Conservation (phyloP, 805 yeast genomes). For the Wickerhamiella occidentalis region DNA sequence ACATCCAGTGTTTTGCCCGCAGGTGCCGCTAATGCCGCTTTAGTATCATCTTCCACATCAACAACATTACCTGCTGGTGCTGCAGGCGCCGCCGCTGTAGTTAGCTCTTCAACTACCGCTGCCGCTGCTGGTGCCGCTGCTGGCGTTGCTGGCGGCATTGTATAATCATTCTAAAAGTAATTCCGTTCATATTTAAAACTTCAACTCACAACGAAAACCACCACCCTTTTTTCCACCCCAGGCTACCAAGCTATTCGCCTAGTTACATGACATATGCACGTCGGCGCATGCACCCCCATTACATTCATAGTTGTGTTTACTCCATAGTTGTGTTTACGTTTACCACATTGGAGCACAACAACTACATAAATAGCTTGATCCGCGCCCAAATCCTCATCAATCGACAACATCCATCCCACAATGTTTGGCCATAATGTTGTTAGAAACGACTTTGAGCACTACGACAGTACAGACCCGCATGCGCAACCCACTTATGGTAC, state of each 20-base stretch:
- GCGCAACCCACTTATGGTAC: background rate
- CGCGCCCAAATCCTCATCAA: background rate
- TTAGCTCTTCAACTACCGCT: background rate
- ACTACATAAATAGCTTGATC: background rate
- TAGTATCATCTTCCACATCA: constrained; percentile 7
- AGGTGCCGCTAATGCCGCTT: constrained; percentile 9
- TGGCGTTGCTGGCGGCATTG: background rate
- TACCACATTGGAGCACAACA: background rate
- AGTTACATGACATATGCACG: background rate
- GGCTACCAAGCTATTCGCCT: too few species aligned
- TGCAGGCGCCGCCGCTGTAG: constrained; percentile 5
- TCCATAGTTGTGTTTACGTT: background rate
- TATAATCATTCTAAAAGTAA: background rate
- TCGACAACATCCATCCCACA: background rate
- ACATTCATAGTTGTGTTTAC: background rate
- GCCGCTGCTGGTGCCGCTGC: background rate
- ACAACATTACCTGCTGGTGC: constrained; percentile 9
- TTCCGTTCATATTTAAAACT: background rate
- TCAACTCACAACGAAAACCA: too few species aligned
- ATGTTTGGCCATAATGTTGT: constrained; percentile 3
- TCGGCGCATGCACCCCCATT: background rate
- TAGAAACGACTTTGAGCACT: background rate
- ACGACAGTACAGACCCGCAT: background rate
- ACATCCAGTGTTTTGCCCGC: constrained; percentile 1
- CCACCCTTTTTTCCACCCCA: too few species aligned